phyloP scores from a whole-genome alignment of 495 filamentous ascomycete genomes.

The Xylaria grammica region DNA sequence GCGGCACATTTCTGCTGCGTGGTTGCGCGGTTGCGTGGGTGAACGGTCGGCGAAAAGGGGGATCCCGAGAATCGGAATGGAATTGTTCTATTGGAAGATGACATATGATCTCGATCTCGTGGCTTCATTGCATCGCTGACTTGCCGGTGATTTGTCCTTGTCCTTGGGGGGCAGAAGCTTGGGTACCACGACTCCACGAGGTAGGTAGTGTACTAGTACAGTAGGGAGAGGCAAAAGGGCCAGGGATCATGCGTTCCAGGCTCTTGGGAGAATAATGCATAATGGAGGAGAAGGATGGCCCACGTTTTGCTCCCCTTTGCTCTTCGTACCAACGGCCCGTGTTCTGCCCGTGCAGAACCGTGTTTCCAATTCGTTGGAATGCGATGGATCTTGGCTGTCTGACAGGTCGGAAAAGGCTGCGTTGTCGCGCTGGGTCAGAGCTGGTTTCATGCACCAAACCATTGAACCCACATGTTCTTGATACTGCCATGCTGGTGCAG shows the following conservation, averaged over 20 bases:
- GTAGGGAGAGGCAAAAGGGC: not conserved
- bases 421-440: not conserved
- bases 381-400: not conserved
- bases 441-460: conserved; percentile 1
- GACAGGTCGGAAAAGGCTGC: not conserved
- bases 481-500: not conserved
- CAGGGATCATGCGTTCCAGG: conserved; percentile 18
- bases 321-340: not conserved
- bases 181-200: conserved; percentile 5
- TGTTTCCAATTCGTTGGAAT: conserved; percentile 4
- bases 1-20: conserved; percentile 7
- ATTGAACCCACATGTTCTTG: conserved; percentile 5
- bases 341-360: not conserved
- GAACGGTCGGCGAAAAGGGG: not conserved
- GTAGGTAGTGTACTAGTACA: not conserved
- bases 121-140: conserved; percentile 11
- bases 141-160: not conserved
- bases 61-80: not conserved
- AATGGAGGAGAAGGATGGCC: not conserved
- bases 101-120: conserved; percentile 19
- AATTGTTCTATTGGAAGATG: conserved; percentile 1
- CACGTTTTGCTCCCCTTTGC: not conserved
- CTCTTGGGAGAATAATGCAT: conserved; percentile 6
- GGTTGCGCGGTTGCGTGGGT: not conserved
- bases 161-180: not conserved